phyloP scores from a whole-genome alignment of 2,329 filamentous ascomycete species.

The Calycina herbarum region DNA sequence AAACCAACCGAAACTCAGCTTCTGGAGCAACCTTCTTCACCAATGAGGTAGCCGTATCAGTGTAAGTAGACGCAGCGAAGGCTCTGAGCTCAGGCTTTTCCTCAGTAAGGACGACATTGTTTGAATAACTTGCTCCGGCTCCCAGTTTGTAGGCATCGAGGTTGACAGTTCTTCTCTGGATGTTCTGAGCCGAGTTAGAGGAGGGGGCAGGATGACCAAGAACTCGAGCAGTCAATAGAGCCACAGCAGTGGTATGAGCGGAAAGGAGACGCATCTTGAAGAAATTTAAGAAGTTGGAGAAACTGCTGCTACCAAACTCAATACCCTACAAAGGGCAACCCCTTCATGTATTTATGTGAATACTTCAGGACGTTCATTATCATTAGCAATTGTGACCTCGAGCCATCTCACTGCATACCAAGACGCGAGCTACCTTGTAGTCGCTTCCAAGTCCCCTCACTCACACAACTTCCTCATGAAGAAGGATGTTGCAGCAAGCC shows the following conservation, averaged over 20 bases:
- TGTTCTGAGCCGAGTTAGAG: conserved; percentile 5
- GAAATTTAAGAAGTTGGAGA: neutral
- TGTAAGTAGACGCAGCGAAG: conserved; percentile 33
- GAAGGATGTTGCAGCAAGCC: conserved; percentile 6
- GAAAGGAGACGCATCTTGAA: conserved; percentile 18
- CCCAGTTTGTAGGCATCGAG: conserved; percentile 12
- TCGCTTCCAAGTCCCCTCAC: conserved; percentile 2
- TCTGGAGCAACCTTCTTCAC: conserved; percentile 42
- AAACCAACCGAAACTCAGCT: conserved; percentile 49
- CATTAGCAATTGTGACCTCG: neutral
- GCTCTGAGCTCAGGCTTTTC: conserved; percentile 9
- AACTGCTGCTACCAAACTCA: neutral
- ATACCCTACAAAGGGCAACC: neutral
- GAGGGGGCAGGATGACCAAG: conserved; percentile 13
- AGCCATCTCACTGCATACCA: neutral
- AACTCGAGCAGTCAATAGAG: conserved; percentile 12
- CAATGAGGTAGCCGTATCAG: conserved; percentile 47
- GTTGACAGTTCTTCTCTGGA: conserved; percentile 16
- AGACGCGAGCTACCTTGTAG: neutral
- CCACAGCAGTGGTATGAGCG: conserved; percentile 8
- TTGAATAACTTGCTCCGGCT: conserved; percentile 14
- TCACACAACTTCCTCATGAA: conserved; percentile 16
- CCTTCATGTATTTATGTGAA: conserved; percentile 1
- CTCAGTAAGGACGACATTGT: conserved; percentile 10
- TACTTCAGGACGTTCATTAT: neutral